Base-by-base conservation (phyloP, 352 stramenopile species). In the Phytophthora hibernalis region DNA sequence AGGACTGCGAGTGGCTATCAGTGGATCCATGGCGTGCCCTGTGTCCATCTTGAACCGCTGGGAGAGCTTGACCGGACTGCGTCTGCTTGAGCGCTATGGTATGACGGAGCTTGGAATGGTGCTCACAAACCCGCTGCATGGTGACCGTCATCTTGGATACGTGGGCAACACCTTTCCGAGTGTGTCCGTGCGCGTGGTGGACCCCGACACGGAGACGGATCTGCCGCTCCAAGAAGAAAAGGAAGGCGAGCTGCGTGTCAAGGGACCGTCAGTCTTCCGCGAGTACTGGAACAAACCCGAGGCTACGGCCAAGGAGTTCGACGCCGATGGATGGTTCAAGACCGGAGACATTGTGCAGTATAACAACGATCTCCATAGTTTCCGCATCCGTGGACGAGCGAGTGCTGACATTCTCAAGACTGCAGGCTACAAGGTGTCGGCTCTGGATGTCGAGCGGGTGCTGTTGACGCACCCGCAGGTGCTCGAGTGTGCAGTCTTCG, bases 41-140 rank as follows among this genome's bases (percentile, higher is more conserved):
- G 61, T 88, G 43, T 86, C 78, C 3, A 88, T 97, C 45, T 60
- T 96, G 35, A 78, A 81, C 33, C 69, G 82, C 5, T 98, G 93
- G 92, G 75, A 96, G 58, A 61, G 59, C 5, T 58, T 97, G 28
- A 98, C 91, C 2, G 85, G 85, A 3, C 82, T 93, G 21, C 83
- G 73, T 21, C 64, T 98, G 43, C 77, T 98, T 22, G 93, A 98
- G 65, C 74, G 93, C 15, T 97, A 97, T 58, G 92, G 92, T 9
- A 98, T 97, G 91, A 97, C 87, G 0, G 92, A 98, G 71, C 79
- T 97, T 47, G 90, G 89, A 9, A 98, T 98, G 93, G 91, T 85
- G 10, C 72, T 98, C 7, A 93, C 85, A 3, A 98, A 98, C 55
- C 83, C 92, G 35, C 61, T 95, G 70, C 68, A 80, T 54, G 73